Evolutionary conservation across 2,329 filamentous ascomycete genomes (phyloP).

Genomic region (Allantophomopsis cytisporea): DNA sequence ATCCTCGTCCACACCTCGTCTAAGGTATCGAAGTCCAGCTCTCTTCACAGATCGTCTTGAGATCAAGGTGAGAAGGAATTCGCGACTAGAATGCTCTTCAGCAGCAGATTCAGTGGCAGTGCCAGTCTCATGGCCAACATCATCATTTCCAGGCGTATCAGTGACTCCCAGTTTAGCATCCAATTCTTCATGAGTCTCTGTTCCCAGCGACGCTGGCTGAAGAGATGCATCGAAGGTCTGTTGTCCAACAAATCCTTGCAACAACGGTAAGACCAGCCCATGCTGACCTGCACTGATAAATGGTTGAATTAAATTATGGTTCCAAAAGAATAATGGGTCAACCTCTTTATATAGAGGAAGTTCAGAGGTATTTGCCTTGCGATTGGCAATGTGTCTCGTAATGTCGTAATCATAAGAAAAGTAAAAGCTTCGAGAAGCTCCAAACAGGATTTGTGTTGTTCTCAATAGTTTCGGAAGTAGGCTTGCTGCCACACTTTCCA

Average conservation of each 20-base stretch:
- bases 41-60: constrained; percentile 80
- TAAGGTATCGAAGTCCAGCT: constrained; percentile 78
- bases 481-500: constrained; percentile 8
- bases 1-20: constrained; percentile 80
- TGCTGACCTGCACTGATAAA: constrained; percentile 66
- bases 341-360: constrained; percentile 57
- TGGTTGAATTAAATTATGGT: constrained; percentile 57
- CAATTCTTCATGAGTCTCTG: neutral
- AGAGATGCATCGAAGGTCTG: constrained; percentile 54
- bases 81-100: neutral
- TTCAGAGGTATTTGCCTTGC: constrained; percentile 26
- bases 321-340: constrained; percentile 85
- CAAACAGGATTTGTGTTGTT: constrained; percentile 75
- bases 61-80: constrained; percentile 64
- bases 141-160: neutral
- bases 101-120: neutral
- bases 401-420: constrained; percentile 94
- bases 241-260: constrained; percentile 93
- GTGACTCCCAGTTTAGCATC: neutral
- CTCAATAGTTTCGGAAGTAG: constrained; percentile 75
- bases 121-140: neutral
- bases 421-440: constrained; percentile 73
- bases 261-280: constrained; percentile 61
- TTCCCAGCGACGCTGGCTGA: constrained; percentile 8
- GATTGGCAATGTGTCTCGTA: constrained; percentile 46